phyloP scores from a whole-genome alignment of 768 basidiomycete genomes.

The Boletus vermiculosoides region DNA sequence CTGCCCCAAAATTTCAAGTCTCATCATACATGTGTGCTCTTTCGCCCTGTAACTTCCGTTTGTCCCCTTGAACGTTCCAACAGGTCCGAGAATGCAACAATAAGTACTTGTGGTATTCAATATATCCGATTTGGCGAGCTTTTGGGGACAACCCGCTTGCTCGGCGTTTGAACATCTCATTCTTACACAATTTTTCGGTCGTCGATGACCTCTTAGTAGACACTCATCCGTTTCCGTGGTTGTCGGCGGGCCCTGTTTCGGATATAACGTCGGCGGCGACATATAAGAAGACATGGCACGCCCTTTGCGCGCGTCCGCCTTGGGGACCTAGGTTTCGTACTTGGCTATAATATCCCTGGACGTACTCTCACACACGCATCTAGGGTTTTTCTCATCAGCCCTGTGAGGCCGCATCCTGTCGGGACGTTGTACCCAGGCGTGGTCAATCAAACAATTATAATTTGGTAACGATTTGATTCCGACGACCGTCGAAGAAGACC shows the following conservation, averaged over 20 bases:
- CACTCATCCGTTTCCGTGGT: constrained; percentile 11
- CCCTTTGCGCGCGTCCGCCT: constrained; percentile 29
- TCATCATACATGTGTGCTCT: constrained; percentile 1
- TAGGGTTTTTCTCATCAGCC: constrained; percentile 26
- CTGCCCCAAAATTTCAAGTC: constrained; percentile 25
- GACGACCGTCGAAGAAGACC: constrained; percentile 19
- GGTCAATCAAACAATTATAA: constrained; percentile 10
- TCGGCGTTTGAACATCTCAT: constrained; percentile 3
- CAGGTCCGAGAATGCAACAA: constrained; percentile 7
- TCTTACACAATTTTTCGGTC: constrained; percentile 15
- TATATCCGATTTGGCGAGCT: constrained; percentile 3
- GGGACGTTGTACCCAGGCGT: constrained; percentile 12
- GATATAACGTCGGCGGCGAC: constrained; percentile 16
- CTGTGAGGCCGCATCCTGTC: constrained; percentile 18
- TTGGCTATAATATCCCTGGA: constrained; percentile 6
- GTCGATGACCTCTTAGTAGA: not conserved
- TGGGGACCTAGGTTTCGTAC: constrained; percentile 18
- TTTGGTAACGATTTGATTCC: constrained; percentile 25
- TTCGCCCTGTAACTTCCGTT: constrained; percentile 4
- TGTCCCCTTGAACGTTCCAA: constrained; percentile 27
- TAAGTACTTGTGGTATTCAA: not conserved
- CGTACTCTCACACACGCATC: constrained; percentile 16
- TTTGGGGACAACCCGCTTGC: not conserved
- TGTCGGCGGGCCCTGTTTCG: constrained; percentile 8
- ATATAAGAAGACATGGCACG: constrained; percentile 25